Conservation (phyloP, 495 filamentous ascomycete species). For the Xylaria sp. region DNA sequence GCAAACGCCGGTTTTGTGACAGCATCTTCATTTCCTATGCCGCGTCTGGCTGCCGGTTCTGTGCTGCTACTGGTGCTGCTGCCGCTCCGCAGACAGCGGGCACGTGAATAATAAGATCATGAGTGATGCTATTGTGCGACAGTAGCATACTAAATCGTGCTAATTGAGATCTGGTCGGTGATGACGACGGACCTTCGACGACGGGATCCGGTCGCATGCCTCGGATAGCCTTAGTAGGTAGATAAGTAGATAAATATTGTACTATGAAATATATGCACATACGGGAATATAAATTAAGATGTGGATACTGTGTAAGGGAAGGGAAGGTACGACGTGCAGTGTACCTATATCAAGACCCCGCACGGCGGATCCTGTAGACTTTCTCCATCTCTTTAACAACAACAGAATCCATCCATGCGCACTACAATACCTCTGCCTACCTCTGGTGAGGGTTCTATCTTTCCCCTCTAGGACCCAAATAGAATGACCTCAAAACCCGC, state of each 20-base stretch:
- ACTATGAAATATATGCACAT: background rate
- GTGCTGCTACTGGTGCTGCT: slow-evolving; percentile 20
- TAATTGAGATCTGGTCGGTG: background rate
- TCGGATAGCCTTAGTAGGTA: background rate
- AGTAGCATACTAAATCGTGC: background rate
- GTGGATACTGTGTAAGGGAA: no score
- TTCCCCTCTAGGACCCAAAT: no score
- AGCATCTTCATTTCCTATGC: slow-evolving; percentile 43
- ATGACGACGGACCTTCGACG: slow-evolving; percentile 11
- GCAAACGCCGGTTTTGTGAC: slow-evolving; percentile 82
- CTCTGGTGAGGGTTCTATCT: no score
- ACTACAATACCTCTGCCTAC: no score
- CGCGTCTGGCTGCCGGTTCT: background rate
- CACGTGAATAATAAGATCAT: slow-evolving; percentile 53
- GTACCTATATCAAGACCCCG: no score
- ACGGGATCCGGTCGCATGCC: background rate
- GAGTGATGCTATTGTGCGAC: slow-evolving; percentile 37
- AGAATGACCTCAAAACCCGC: no score
- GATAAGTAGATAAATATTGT: background rate
- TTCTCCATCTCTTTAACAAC: no score
- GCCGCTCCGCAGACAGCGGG: slow-evolving; percentile 46
- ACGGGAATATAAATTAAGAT: background rate
- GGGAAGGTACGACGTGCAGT: no score
- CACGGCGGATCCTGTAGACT: no score
- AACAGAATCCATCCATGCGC: no score